Base-by-base conservation (phyloP, 129 eudicot species). In the Chrysanthemum seticuspe region DNA sequence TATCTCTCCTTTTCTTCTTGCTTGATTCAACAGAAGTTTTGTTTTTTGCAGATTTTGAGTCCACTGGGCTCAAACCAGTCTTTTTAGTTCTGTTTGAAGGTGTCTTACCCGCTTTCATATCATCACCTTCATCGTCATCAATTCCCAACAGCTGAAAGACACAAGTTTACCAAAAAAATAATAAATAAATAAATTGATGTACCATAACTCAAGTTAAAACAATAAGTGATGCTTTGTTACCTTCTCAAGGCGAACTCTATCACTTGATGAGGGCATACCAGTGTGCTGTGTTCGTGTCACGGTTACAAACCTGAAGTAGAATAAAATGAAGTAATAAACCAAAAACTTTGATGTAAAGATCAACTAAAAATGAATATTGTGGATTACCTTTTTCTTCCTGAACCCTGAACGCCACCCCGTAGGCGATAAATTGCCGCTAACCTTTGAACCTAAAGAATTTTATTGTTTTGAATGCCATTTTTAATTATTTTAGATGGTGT, bases 381-480 rank as follows among this genome's bases (percentile, higher is more conserved):
- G 62, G 15, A 68, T 63, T 71, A 90, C 97, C 96, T 86, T 81
- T 83, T 94, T 81, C 81, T 88, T 78, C 97, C 91, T 27, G 96
- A 86, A 74, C 90, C 91, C 79, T 87, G 96, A 82, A 81, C 77
- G 62, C 82, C 87, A 76, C 98, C 87, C 18, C 55, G 81, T 71
- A 90, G 73, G 54, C 88, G 91, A 76, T 94, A 94, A 55, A 94
- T 87, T 64, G 89, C 84, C 51, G 98, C 97, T 72, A 94, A 72
- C 79, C 85, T 83, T 70, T 86, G 96, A 52, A 94, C 91, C 98
- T 94, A 71, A 21, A 47, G 8, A 70, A 56, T 54, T 55, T 57
- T 51, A 54, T n/a, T 52, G 21, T 67, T 58, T 48, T 67, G 23
- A 58, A 51, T 13, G n/a, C 31, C 65, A 66, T 74, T 45, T 34